phyloP scores from a whole-genome alignment of 202 grass and related monocot species.

The Carex sylvatica region DNA sequence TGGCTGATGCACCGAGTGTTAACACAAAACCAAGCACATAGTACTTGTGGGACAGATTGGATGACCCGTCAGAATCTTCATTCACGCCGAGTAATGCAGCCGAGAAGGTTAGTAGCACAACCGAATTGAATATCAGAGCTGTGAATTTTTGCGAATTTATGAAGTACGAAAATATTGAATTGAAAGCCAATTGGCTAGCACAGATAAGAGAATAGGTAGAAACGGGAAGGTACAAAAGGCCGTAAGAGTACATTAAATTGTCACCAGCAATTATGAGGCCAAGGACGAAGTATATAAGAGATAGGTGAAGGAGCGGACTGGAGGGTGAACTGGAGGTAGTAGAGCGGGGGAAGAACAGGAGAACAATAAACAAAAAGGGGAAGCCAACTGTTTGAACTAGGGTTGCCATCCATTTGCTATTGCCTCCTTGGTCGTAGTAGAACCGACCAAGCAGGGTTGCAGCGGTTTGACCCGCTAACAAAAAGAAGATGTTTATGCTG shows the following conservation, averaged over 20 bases:
- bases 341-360: slow-evolving; percentile 44
- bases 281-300: slow-evolving; percentile 59
- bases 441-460: slow-evolving; percentile 72
- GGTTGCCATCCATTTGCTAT: slow-evolving; percentile 86
- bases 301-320: slow-evolving; percentile 40
- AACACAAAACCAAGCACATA: slow-evolving; percentile 65
- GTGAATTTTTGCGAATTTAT: slow-evolving; percentile 87
- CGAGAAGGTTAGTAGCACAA: slow-evolving; percentile 79
- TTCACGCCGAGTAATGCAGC: slow-evolving; percentile 76
- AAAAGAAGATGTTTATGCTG: slow-evolving; percentile 63
- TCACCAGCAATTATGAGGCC: slow-evolving; percentile 83
- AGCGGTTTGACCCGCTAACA: slow-evolving; percentile 59
- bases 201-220: slow-evolving; percentile 92
- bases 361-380: slow-evolving; percentile 58
- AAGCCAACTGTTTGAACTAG: slow-evolving; percentile 68
- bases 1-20: slow-evolving; percentile 83
- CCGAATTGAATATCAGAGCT: slow-evolving; percentile 69
- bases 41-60: slow-evolving; percentile 37
- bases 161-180: slow-evolving; percentile 79
- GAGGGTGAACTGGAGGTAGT: slow-evolving; percentile 15
- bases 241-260: slow-evolving; percentile 96
- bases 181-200: slow-evolving; percentile 96
- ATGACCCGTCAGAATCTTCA: slow-evolving; percentile 41
- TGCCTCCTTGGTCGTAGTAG: slow-evolving; percentile 92
- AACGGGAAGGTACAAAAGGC: slow-evolving; percentile 80